phyloP scores from a whole-genome alignment of 2,329 filamentous ascomycete genomes.

The Scytalidium lignicola region DNA sequence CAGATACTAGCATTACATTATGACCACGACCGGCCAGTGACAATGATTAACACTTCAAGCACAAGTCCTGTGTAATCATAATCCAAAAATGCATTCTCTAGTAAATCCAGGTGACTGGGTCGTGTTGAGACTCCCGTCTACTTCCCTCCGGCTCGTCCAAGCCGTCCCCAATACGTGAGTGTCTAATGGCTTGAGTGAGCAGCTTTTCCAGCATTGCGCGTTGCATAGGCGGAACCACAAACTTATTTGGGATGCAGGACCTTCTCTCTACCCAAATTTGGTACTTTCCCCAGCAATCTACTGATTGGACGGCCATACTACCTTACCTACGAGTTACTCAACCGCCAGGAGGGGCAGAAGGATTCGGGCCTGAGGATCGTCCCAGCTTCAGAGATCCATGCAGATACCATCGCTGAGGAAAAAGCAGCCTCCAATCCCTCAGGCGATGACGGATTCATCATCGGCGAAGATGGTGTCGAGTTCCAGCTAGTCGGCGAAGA shows the following conservation, averaged over 20 bases:
- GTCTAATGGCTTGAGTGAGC: constrained; percentile 16
- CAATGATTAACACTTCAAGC: background rate
- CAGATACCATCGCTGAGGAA: constrained; percentile 61
- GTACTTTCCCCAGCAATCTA: constrained; percentile 81
- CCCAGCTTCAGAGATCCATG: constrained; percentile 74
- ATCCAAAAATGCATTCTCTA: constrained; percentile 28
- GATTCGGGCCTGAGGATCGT: constrained; percentile 73
- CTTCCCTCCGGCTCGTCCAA: constrained; percentile 51
- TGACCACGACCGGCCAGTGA: background rate
- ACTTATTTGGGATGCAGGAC: constrained; percentile 48
- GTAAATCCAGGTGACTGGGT: constrained; percentile 57
- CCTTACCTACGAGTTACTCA: constrained; percentile 83
- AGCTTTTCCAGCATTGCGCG: constrained; percentile 2
- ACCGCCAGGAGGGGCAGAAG: constrained; percentile 58
- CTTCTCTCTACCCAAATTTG: constrained; percentile 88
- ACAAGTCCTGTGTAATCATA: background rate
- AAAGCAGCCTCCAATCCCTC: constrained; percentile 39
- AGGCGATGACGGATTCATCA: constrained; percentile 36
- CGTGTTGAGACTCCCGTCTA: constrained; percentile 54
- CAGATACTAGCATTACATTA: background rate
- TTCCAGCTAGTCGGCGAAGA: constrained; percentile 42
- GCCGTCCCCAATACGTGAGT: constrained; percentile 53
- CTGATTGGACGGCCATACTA: constrained; percentile 89
- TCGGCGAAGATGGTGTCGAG: constrained; percentile 37
- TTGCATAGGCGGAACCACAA: background rate